phyloP scores from a whole-genome alignment of 305 asterid species.

The Solanum hybrid region DNA sequence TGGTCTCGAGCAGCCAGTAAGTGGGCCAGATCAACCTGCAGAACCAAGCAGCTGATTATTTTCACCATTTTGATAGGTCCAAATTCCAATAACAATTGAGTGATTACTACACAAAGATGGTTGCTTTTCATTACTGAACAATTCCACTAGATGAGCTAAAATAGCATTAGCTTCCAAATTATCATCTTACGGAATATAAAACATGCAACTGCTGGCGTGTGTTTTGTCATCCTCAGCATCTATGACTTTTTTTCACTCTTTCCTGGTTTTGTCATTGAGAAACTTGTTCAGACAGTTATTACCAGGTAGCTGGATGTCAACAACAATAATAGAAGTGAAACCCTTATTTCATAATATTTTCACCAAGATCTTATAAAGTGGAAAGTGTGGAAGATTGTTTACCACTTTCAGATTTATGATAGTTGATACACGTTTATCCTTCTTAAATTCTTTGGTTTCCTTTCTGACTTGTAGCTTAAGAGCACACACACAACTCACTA shows the following conservation, averaged over 20 bases:
- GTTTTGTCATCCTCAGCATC: neutral
- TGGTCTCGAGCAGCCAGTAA: conserved; percentile 94
- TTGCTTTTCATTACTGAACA: neutral
- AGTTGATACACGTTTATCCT: neutral
- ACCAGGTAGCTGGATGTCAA: neutral
- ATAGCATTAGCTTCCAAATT: neutral
- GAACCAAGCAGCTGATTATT: neutral
- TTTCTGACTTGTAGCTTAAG: neutral
- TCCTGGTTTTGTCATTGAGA: neutral
- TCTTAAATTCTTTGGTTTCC: neutral
- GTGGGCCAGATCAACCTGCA: conserved; percentile 97
- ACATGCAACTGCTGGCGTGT: neutral
- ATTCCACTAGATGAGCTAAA: neutral
- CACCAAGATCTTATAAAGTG: neutral
- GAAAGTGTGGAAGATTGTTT: neutral
- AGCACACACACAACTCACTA: neutral
- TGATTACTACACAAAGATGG: neutral
- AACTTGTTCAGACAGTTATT: neutral
- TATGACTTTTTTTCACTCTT: neutral
- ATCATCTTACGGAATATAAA: neutral
- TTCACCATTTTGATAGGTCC: conserved; percentile 1
- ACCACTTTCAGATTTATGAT: neutral
- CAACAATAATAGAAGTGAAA: neutral
- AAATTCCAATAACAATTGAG: neutral
- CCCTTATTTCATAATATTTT: neutral